Evolutionary conservation across 2,329 filamentous ascomycete species (phyloP).

Genomic region (Alternaria metachromatica): DNA sequence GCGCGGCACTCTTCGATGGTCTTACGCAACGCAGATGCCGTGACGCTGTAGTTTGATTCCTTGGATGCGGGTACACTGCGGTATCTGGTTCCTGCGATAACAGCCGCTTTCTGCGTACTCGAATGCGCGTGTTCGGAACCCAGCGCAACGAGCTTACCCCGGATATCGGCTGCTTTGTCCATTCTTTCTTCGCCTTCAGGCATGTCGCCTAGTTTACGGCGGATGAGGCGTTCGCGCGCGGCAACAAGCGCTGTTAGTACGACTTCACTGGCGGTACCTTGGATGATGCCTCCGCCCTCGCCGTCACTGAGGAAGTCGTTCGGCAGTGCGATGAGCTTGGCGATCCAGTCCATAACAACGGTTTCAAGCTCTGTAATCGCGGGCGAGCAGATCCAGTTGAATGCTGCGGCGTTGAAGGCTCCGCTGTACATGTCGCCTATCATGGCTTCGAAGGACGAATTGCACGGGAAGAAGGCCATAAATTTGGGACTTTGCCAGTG

Average conservation of each 20-base stretch:
- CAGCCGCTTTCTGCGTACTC: constrained; percentile 84
- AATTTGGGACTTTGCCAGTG: constrained; percentile 94
- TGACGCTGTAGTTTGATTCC: constrained; percentile 73
- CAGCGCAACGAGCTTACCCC: constrained; percentile 78
- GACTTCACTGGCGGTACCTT: constrained; percentile 88
- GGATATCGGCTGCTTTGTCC: constrained; percentile 70
- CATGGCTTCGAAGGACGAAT: constrained; percentile 81
- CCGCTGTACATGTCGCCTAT: constrained; percentile 92
- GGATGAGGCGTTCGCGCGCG: constrained; percentile 70
- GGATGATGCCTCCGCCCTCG: constrained; percentile 89
- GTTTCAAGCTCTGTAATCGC: constrained; percentile 94
- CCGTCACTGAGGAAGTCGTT: constrained; percentile 75
- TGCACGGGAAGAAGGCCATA: constrained; percentile 93
- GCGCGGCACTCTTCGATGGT: constrained; percentile 70
- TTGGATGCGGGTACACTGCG: constrained; percentile 69
- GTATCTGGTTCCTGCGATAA: constrained; percentile 85
- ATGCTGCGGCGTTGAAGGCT: constrained; percentile 86
- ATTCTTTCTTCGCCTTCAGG: constrained; percentile 44
- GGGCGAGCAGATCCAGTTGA: constrained; percentile 96
- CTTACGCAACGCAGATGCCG: constrained; percentile 65
- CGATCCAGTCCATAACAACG: constrained; percentile 90
- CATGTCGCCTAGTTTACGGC: constrained; percentile 52
- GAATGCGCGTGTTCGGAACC: constrained; percentile 82
- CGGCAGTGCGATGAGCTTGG: constrained; percentile 75
- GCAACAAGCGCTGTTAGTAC: constrained; percentile 87